phyloP scores from a whole-genome alignment of 2,329 filamentous ascomycete species.

The Pestalotiopsis sp. region DNA sequence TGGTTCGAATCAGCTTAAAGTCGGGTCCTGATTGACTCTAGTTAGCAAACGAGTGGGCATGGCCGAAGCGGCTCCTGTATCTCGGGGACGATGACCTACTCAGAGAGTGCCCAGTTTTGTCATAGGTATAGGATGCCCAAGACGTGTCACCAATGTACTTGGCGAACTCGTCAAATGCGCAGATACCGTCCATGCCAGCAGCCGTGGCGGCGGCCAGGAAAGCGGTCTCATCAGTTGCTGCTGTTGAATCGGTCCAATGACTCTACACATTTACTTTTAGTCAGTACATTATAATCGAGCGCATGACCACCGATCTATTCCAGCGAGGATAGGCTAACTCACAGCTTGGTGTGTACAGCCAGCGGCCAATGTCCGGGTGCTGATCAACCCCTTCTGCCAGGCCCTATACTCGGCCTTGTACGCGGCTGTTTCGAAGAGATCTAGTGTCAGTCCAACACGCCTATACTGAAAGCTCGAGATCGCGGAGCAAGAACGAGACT shows the following conservation, averaged over 20 bases:
- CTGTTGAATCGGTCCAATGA: too few relatives aligned
- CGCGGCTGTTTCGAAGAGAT: not conserved
- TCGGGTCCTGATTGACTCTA: too few relatives aligned
- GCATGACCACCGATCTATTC: not conserved
- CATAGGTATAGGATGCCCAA: not conserved
- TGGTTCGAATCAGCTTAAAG: too few relatives aligned
- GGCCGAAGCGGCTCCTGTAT: too few relatives aligned
- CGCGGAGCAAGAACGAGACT: too few relatives aligned
- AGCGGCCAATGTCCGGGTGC: not conserved
- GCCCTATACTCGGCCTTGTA: not conserved
- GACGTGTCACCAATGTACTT: not conserved
- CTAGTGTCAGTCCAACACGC: not conserved
- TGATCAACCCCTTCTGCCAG: too few relatives aligned
- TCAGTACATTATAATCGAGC: too few relatives aligned
- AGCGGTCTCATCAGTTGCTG: not conserved
- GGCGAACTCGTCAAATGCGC: not conserved
- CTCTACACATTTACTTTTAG: too few relatives aligned
- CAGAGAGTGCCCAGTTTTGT: not conserved
- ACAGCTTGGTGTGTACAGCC: not conserved
- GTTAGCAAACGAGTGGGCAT: too few relatives aligned
- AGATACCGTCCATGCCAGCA: not conserved
- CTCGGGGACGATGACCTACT: not conserved
- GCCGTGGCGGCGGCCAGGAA: not conserved
- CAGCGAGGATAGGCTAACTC: not conserved
- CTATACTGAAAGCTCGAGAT: too few relatives aligned